phyloP scores from a whole-genome alignment of 768 basidiomycete species.

The Tylopilus balloui region DNA sequence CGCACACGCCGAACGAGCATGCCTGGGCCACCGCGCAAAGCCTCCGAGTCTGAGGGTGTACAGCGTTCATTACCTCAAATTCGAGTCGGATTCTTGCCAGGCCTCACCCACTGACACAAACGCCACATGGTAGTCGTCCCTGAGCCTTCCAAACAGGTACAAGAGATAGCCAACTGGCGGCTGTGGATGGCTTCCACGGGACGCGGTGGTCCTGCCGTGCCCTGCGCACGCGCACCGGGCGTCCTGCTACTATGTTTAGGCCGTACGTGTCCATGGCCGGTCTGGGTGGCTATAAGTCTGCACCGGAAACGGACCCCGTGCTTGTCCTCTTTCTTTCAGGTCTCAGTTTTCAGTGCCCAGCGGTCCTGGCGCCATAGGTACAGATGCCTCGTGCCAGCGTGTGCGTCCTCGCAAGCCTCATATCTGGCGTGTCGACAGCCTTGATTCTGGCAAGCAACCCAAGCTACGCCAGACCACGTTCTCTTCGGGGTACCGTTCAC shows the following conservation, averaged over 20 bases:
- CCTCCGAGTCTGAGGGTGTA: slow-evolving; percentile 10
- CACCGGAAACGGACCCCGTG: not conserved
- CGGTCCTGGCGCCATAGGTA: slow-evolving; percentile 15
- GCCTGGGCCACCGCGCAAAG: slow-evolving; percentile 1
- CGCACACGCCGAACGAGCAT: slow-evolving; percentile 17
- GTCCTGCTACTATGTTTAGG: slow-evolving; percentile 19
- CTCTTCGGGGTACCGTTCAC: slow-evolving; percentile 45
- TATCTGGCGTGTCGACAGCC: slow-evolving; percentile 19
- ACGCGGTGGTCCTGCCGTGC: slow-evolving; percentile 18
- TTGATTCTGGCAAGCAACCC: slow-evolving; percentile 13
- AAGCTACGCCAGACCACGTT: slow-evolving; percentile 43
- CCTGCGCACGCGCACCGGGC: slow-evolving; percentile 17
- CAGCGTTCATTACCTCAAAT: slow-evolving; percentile 23
- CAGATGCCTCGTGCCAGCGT: slow-evolving; percentile 18
- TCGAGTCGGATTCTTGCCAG: not conserved
- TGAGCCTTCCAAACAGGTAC: not conserved
- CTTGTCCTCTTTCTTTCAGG: slow-evolving; percentile 10
- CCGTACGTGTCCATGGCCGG: slow-evolving; percentile 14
- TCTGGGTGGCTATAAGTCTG: slow-evolving; percentile 23
- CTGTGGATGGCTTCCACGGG: slow-evolving; percentile 4
- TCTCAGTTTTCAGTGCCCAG: not conserved
- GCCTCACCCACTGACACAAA: slow-evolving; percentile 1
- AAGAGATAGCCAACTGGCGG: slow-evolving; percentile 1
- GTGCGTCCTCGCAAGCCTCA: slow-evolving; percentile 18
- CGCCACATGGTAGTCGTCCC: slow-evolving; percentile 15